Conservation (phyloP, 768 basidiomycete genomes). For the Mrakia gelida region DNA sequence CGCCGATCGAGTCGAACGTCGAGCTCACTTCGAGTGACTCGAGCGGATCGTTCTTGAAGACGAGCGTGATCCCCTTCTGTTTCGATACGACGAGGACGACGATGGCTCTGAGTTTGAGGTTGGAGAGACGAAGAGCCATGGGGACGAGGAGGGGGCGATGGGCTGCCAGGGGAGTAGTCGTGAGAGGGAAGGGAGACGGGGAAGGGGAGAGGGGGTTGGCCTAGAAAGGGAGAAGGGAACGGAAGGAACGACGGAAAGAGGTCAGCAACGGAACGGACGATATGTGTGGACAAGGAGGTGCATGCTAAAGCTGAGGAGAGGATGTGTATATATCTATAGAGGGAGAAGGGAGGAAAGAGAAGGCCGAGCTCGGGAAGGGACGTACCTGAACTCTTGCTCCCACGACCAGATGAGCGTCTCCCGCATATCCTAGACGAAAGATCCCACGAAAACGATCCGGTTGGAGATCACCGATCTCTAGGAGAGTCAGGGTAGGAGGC, state of each 20-base stretch:
- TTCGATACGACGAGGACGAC: slow-evolving; percentile 96
- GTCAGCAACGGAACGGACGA: neutral
- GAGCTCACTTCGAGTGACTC: slow-evolving; percentile 96
- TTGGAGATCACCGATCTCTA: slow-evolving; percentile 95
- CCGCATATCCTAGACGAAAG: slow-evolving; percentile 88
- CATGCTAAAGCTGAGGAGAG: no score
- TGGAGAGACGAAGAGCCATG: slow-evolving; percentile 94
- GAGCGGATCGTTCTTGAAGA: slow-evolving; percentile 98
- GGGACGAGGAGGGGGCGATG: slow-evolving; percentile 93
- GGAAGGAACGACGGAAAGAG: neutral
- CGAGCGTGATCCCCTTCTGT: slow-evolving; percentile 95
- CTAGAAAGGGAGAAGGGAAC: slow-evolving; percentile 49
- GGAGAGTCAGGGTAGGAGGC: slow-evolving; percentile 95
- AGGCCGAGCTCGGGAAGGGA: neutral
- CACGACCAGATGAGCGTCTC: slow-evolving; percentile 81
- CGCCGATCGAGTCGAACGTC: slow-evolving; percentile 95
- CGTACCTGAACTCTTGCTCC: slow-evolving; percentile 88
- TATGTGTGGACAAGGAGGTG: neutral
- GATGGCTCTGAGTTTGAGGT: slow-evolving; percentile 88
- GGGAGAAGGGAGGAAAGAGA: neutral
- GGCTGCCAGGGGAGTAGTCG: slow-evolving; percentile 62
- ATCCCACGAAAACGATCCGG: slow-evolving; percentile 94
- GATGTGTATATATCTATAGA: neutral
- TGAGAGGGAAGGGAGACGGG: slow-evolving; percentile 40
- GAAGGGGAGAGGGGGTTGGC: slow-evolving; percentile 82